Evolutionary conservation across 163 green algal genomes (phyloP).

Genomic region (Scenedesmus sp.): DNA sequence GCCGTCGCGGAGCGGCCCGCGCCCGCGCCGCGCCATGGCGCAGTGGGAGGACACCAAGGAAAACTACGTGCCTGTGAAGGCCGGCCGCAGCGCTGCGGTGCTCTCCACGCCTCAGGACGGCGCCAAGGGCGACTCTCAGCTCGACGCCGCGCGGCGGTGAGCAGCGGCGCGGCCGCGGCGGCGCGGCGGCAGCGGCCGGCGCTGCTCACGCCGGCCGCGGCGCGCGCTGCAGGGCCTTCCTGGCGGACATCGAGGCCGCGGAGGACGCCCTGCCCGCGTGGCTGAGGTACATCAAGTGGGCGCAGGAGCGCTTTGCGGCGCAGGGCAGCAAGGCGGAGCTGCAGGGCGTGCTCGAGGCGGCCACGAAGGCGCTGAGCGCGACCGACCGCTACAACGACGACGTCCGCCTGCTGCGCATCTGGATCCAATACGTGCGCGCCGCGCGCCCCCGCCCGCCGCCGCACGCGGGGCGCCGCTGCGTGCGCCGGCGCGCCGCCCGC

Average conservation of each 20-base stretch:
- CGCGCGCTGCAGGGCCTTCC: conserved; percentile 5
- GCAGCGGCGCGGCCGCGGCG: neutral
- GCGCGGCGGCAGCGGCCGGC: too few species aligned
- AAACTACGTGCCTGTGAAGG: conserved; percentile 85
- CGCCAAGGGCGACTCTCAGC: neutral
- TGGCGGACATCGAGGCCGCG: conserved; percentile 40
- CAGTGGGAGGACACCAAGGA: conserved; percentile 93
- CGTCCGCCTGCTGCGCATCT: conserved; percentile 92
- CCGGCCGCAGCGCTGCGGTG: conserved; percentile 64
- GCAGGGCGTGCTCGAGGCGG: conserved; percentile 87
- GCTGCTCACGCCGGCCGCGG: neutral
- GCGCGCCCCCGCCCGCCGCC: neutral
- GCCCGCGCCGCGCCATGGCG: too few species aligned
- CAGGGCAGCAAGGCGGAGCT: conserved; percentile 81
- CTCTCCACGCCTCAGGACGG: conserved; percentile 49
- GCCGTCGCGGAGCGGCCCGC: too few species aligned
- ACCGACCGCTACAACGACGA: conserved; percentile 81
- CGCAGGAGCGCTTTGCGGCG: conserved; percentile 74
- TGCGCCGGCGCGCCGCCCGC: too few species aligned
- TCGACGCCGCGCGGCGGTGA: conserved; percentile 25
- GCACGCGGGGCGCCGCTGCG: too few species aligned
- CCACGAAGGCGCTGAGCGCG: conserved; percentile 79
- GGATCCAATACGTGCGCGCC: conserved; percentile 92
- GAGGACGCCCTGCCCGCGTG: conserved; percentile 84
- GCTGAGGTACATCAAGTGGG: conserved; percentile 94